phyloP scores from a whole-genome alignment of 257 asterid genomes.

The Solanum sejunctum region DNA sequence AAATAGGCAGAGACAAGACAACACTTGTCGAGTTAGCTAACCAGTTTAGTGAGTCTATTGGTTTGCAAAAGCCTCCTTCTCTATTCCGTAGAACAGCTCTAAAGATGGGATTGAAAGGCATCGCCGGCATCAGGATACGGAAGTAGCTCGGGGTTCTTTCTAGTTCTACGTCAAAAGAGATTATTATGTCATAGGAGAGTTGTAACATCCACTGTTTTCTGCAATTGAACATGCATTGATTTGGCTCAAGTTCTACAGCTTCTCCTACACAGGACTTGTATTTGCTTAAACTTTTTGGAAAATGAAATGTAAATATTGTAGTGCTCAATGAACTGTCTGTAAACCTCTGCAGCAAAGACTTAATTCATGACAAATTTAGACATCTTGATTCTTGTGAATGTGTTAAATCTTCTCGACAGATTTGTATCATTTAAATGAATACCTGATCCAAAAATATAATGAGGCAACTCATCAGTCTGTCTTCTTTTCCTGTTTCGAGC shows the following conservation, averaged over 20 bases:
- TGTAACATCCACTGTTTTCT: background rate
- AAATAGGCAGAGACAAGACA: constrained; percentile 70
- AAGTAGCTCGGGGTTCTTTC: constrained; percentile 11
- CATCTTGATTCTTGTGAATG: background rate
- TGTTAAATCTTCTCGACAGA: background rate
- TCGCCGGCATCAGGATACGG: constrained; percentile 57
- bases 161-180: background rate
- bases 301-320: background rate
- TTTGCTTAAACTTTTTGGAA: background rate
- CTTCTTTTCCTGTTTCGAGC: no score
- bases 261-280: background rate
- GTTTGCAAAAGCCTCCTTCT: constrained; percentile 67
- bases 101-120: constrained; percentile 82
- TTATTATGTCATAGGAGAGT: background rate
- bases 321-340: background rate
- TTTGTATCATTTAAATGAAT: no score
- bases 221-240: background rate
- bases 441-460: no score
- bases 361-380: background rate
- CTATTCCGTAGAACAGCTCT: constrained; percentile 60
- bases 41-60: constrained; percentile 66
- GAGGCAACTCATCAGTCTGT: no score
- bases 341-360: background rate
- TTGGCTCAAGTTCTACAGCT: background rate
- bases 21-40: constrained; percentile 72